These are phyloP conservation scores for Cerioporus squamosus DNA, from an alignment of 1,284 basidiomycete species.

Conservation along the genomic window DNA sequence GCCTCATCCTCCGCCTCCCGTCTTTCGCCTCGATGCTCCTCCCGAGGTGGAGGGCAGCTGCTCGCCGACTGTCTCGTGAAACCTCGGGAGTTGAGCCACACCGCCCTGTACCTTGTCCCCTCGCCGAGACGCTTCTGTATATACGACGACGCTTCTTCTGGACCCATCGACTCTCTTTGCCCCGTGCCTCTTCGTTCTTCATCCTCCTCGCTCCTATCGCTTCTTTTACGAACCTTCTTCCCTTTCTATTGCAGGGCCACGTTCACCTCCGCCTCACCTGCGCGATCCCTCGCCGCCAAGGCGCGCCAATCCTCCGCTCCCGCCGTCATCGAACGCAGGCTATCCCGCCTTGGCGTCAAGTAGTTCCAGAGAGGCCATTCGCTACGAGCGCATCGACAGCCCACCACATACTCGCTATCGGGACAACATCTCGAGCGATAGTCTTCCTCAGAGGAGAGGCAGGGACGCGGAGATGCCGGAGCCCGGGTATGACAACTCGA, in stretches of 20 bases:
- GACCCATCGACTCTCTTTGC: conserved; percentile 38
- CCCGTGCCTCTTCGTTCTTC: conserved; percentile 41
- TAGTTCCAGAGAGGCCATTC: conserved; percentile 18
- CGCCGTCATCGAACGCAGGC: conserved; percentile 4
- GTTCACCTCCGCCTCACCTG: conserved; percentile 43
- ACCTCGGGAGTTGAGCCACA: conserved; percentile 55
- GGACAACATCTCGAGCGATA: conserved; percentile 26
- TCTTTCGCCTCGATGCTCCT: conserved; percentile 46
- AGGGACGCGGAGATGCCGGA: conserved; percentile 29
- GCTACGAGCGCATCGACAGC: conserved; percentile 21
- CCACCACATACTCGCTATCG: conserved; percentile 22
- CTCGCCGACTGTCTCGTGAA: conserved; percentile 50
- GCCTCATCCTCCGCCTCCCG: conserved; percentile 54
- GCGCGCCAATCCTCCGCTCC: conserved; percentile 14
- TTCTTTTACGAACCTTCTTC: conserved; percentile 34
- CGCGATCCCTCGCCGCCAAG: conserved; percentile 28
- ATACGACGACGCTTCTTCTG: conserved; percentile 48
- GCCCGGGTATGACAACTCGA: conserved; percentile 30
- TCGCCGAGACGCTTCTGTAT: conserved; percentile 45
- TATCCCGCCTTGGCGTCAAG: conserved; percentile 8
- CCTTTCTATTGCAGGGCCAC: conserved; percentile 57
- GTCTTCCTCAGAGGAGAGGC: conserved; percentile 34
- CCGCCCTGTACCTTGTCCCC: conserved; percentile 45
- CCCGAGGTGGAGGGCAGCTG: conserved; percentile 52
- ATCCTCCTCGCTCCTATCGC: conserved; percentile 32